phyloP scores from a whole-genome alignment of 441 rosid genomes.

The Pelargonium australe region DNA sequence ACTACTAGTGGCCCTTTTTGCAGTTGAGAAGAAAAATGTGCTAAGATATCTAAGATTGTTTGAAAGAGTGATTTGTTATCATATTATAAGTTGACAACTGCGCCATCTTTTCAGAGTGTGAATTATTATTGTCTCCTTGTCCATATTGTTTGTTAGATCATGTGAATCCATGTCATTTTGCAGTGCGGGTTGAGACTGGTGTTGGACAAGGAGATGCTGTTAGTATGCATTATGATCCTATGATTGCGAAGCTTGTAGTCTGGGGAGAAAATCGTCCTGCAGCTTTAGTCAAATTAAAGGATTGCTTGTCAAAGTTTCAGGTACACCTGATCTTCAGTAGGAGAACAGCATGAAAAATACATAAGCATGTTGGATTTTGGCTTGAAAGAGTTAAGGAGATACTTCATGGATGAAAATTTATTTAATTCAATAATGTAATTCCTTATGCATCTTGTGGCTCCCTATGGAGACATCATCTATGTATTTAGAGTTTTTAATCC shows the following conservation, averaged over 20 bases:
- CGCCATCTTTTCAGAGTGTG: conserved; percentile 1
- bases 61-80: not conserved
- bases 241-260: conserved; percentile 97
- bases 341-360: conserved; percentile 1
- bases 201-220: conserved; percentile 88
- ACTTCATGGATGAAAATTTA: too few relatives aligned
- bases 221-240: conserved; percentile 98
- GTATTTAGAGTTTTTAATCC: not conserved
- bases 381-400: not conserved
- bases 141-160: conserved; percentile 17
- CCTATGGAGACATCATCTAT: too few relatives aligned
- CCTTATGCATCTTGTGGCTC: too few relatives aligned
- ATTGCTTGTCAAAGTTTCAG: conserved; percentile 85
- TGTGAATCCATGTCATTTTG: conserved; percentile 17
- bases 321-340: conserved; percentile 26
- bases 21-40: not conserved
- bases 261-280: conserved; percentile 80
- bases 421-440: too few relatives aligned
- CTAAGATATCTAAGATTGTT: not conserved
- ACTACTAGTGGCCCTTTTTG: not conserved
- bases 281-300: conserved; percentile 80
- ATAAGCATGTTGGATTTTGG: not conserved
- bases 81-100: not conserved
- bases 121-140: conserved; percentile 4
- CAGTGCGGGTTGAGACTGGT: conserved; percentile 95